phyloP scores from a whole-genome alignment of 2,329 filamentous ascomycete genomes.

The Alternaria ventricosa region DNA sequence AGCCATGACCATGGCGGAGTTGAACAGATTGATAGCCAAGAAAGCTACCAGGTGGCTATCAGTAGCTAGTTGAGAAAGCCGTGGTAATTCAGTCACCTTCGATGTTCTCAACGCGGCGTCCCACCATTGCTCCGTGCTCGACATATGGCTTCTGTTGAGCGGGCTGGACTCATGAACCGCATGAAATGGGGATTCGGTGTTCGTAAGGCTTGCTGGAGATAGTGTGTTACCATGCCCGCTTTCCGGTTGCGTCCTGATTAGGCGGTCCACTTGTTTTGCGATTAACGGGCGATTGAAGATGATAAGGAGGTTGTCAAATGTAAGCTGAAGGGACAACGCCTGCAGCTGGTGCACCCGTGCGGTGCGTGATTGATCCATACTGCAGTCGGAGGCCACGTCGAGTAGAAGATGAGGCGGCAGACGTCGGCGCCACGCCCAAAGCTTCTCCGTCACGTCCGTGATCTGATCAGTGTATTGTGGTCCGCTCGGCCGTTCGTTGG shows the following conservation, averaged over 20 bases:
- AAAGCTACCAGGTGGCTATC: constrained; percentile 55
- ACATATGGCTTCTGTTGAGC: constrained; percentile 15
- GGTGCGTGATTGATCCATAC: constrained; percentile 10
- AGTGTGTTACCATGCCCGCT: background rate
- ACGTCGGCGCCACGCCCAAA: constrained; percentile 31
- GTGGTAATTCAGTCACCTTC: constrained; percentile 42
- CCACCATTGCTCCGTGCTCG: constrained; percentile 43
- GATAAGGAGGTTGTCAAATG: constrained; percentile 54
- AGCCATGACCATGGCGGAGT: constrained; percentile 53
- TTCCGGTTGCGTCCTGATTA: constrained; percentile 24
- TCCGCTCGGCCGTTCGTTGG: constrained; percentile 4
- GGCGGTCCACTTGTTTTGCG: constrained; percentile 44
- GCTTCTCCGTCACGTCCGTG: constrained; percentile 20
- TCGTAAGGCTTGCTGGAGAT: constrained; percentile 6
- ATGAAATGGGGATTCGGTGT: constrained; percentile 7
- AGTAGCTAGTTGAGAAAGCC: constrained; percentile 47
- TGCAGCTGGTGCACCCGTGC: constrained; percentile 40
- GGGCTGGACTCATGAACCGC: constrained; percentile 4
- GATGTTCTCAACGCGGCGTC: constrained; percentile 52
- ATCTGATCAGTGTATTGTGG: constrained; percentile 22
- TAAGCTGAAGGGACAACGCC: constrained; percentile 52
- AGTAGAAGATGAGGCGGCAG: constrained; percentile 32
- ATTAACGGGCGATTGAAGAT: constrained; percentile 53
- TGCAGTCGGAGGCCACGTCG: constrained; percentile 25
- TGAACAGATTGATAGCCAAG: constrained; percentile 55